Evolutionary conservation across 345 rosid genomes (phyloP).

Genomic region (Reutealis trisperma): DNA sequence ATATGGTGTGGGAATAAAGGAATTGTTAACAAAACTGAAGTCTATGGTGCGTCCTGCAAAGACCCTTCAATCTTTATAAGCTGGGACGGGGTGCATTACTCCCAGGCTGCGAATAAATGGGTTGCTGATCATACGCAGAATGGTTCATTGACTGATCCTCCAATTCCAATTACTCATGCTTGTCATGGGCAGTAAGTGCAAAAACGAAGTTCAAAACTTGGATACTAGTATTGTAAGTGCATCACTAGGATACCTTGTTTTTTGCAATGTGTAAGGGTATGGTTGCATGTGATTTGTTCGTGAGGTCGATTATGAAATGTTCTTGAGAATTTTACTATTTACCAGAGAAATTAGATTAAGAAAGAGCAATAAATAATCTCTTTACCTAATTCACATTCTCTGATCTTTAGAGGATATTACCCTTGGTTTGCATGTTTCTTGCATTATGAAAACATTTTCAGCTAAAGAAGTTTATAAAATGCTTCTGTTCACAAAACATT

Average conservation of each 20-base stretch:
- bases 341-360: neutral
- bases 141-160: constrained; percentile 67
- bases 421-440: too few relatives aligned
- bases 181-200: constrained; percentile 48
- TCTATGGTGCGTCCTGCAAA: constrained; percentile 48
- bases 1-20: constrained; percentile 57
- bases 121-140: constrained; percentile 59
- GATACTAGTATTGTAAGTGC: neutral
- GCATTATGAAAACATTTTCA: too few relatives aligned
- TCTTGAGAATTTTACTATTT: neutral
- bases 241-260: neutral
- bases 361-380: neutral
- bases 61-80: constrained; percentile 47
- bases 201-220: neutral
- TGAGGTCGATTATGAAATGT: neutral
- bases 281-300: neutral
- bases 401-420: neutral
- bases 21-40: constrained; percentile 38
- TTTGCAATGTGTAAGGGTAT: neutral
- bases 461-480: too few relatives aligned
- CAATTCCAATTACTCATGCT: constrained; percentile 55
- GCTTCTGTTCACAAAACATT: too few relatives aligned
- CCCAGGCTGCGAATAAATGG: constrained; percentile 67
- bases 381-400: neutral
- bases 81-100: constrained; percentile 63